A percentile compares a stretch with the other conserved stretches of the same genome.
Evolutionary conservation across 768 basidiomycete species (phyloP).

Genomic region (Nidularia pulvinata): DNA sequence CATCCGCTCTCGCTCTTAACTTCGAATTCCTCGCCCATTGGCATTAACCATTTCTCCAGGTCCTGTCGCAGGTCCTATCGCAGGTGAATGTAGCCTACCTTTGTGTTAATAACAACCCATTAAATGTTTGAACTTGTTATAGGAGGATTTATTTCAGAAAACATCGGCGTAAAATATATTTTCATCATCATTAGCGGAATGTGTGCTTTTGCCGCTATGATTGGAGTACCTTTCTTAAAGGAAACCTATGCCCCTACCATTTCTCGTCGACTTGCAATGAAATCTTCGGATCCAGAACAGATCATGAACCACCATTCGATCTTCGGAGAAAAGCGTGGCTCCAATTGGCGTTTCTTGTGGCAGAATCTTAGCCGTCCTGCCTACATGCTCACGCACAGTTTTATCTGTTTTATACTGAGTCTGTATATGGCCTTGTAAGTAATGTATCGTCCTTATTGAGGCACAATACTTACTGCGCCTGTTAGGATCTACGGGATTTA

Average conservation of each 20-base stretch:
- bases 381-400: slow-evolving; percentile 55
- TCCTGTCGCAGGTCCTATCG: slow-evolving; percentile 61
- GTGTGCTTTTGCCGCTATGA: slow-evolving; percentile 36
- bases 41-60: slow-evolving; percentile 8
- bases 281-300: slow-evolving; percentile 44
- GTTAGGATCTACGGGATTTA: slow-evolving; percentile 65
- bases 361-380: slow-evolving; percentile 60
- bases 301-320: slow-evolving; percentile 22
- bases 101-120: too few relatives aligned
- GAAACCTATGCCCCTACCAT: slow-evolving; percentile 82
- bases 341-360: slow-evolving; percentile 46
- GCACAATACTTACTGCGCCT: slow-evolving; percentile 1
- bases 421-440: slow-evolving; percentile 71
- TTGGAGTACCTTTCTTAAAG: slow-evolving; percentile 61
- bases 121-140: background rate
- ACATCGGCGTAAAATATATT: slow-evolving; percentile 60
- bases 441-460: background rate
- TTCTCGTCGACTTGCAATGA: slow-evolving; percentile 41
- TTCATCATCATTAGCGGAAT: slow-evolving; percentile 49
- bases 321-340: slow-evolving; percentile 20
- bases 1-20: too few relatives aligned
- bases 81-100: slow-evolving; percentile 6
- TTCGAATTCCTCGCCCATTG: too few relatives aligned
- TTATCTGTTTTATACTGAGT: slow-evolving; percentile 72
- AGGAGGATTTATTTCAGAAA: slow-evolving; percentile 64